Percentiles rank a stretch among this genome's conserved stretches.
Conservation (phyloP, 2,329 filamentous ascomycete genomes). For the Trichoderma atroviride region DNA sequence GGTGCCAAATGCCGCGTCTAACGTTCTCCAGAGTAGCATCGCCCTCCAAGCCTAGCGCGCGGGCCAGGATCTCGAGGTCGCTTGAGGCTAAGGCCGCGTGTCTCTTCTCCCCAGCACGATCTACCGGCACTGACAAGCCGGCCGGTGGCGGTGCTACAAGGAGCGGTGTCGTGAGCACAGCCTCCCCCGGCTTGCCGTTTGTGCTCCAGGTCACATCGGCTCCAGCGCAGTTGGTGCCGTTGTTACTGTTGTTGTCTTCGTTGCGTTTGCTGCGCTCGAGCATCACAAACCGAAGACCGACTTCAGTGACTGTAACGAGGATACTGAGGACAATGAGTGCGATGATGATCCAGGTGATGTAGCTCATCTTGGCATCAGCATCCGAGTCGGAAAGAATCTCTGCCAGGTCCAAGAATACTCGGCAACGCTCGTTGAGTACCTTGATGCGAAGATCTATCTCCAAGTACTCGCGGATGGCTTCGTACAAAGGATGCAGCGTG, state of each 20-base stretch:
- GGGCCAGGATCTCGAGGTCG: constrained; percentile 42
- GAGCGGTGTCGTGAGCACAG: constrained; percentile 30
- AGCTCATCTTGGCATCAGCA: constrained; percentile 91
- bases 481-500: constrained; percentile 90
- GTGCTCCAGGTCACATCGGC: constrained; percentile 29
- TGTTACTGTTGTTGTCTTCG: constrained; percentile 28
- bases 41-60: constrained; percentile 39
- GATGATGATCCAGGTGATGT: constrained; percentile 98
- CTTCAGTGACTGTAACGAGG: constrained; percentile 86
- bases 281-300: constrained; percentile 81
- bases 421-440: constrained; percentile 94
- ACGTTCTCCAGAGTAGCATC: constrained; percentile 44
- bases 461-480: constrained; percentile 92
- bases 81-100: constrained; percentile 31
- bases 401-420: constrained; percentile 93
- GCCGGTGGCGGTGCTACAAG: background rate
- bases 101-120: background rate
- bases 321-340: constrained; percentile 90
- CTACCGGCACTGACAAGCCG: constrained; percentile 11
- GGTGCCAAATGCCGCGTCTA: constrained; percentile 37
- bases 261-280: constrained; percentile 46
- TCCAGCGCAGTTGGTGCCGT: constrained; percentile 21
- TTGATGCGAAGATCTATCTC: constrained; percentile 96
- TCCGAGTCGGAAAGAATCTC: constrained; percentile 93
- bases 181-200: constrained; percentile 22